A percentile compares a stretch with the other conserved stretches of the same genome.
Conservation (phyloP, 306 rosid species). For the Cicer chorassanicum region DNA sequence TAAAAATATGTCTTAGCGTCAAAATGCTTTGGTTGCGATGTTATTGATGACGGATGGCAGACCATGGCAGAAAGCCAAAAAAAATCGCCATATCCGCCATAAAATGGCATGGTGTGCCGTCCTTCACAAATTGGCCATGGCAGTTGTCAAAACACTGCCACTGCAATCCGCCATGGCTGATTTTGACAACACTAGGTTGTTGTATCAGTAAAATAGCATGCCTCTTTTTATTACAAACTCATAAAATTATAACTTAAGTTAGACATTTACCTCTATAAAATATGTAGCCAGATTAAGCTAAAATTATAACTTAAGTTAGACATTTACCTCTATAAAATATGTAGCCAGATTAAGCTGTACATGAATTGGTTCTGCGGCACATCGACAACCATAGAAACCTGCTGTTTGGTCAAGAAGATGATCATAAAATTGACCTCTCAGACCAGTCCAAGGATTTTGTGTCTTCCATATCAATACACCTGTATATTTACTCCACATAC, state of each 20-base stretch:
- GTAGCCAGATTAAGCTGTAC: slow-evolving; percentile 88
- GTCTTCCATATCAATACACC: slow-evolving; percentile 97
- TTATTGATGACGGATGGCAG: too few relatives aligned
- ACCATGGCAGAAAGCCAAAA: too few relatives aligned
- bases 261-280: slow-evolving; percentile 66
- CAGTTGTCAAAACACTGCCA: too few relatives aligned
- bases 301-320: slow-evolving; percentile 33
- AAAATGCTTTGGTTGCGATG: background rate
- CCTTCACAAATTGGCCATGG: too few relatives aligned
- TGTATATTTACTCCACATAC: slow-evolving; percentile 94
- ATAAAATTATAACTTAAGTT: slow-evolving; percentile 31
- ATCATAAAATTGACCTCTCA: slow-evolving; percentile 96
- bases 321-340: slow-evolving; percentile 71
- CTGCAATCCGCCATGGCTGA: too few relatives aligned
- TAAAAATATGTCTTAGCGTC: background rate
- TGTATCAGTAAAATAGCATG: slow-evolving; percentile 23
- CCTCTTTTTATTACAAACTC: slow-evolving; percentile 2
- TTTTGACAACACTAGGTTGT: background rate
- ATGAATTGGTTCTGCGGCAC: slow-evolving; percentile 91
- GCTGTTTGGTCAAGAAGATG: slow-evolving; percentile 95
- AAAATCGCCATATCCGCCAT: too few relatives aligned
- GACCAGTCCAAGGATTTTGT: slow-evolving; percentile 97
- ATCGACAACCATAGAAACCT: slow-evolving; percentile 90
- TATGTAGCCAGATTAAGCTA: slow-evolving; percentile 80
- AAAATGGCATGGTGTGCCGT: too few relatives aligned